Evolutionary conservation across 2,329 filamentous ascomycete species (phyloP), one percentile per base, ranked within the genome.

Genomic region (Aspergillus proliferans): DNA sequence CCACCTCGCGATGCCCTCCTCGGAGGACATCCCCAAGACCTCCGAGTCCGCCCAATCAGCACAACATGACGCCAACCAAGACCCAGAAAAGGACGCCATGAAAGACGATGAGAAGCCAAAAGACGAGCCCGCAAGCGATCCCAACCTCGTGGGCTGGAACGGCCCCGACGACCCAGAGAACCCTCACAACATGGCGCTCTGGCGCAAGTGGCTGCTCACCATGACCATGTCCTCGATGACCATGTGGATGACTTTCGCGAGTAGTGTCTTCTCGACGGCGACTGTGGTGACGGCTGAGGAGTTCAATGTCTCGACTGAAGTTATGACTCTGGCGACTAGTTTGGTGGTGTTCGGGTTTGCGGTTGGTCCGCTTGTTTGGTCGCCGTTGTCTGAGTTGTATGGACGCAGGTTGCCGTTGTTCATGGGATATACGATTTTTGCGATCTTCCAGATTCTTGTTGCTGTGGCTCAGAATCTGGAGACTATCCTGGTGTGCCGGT

Each of bases 371-470:
- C 52, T 69, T 18, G 49, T 74, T 5, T 76, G 70, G 59, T 73
- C 70, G 1, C 74, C 74, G 1, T 54, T 72, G 4, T 75, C 71
- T 15, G 75, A 78, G 52, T 49, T 78, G 1, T 79, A 74, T 50
- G 79, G 80, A 0, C 72, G 79, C 4, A 71, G 67, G 46, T 54
- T 60, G 3, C 76, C 77, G 2, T 60, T 82, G 4, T 74, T 79
- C 60, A 55, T 72, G 18, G 77, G 76, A 0, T 76, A 76, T 53
- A 56, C 68, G 10, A 50, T 72, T 15, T 79, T 80, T 48, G 69
- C 71, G 2, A 72, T 82, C 40, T 80, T 81, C 51, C 74, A 80
- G 48, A 76, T 82, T 44, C 75, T 77, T 0, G 74, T 79, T 10
- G 79, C 75, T 2, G 73, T 79, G 2, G 77, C 79, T 0, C 68